Conservation (phyloP, 169 alveolate genomes). For the Nephromyces sp. region DNA sequence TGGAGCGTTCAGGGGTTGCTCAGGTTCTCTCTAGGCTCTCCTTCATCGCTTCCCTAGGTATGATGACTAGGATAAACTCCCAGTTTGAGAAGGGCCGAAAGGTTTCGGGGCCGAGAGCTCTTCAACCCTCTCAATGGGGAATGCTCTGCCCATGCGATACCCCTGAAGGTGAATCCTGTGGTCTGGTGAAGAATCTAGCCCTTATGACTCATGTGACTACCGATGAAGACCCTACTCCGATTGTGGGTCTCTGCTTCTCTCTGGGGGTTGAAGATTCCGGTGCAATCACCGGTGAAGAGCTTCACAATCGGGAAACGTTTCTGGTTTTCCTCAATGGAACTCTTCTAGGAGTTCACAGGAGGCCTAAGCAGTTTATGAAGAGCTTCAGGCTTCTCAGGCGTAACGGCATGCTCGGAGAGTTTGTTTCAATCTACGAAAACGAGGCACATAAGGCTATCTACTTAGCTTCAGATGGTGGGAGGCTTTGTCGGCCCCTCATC, state of each 20-base stretch:
- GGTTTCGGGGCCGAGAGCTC: slow-evolving; percentile 93
- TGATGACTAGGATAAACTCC: slow-evolving; percentile 85
- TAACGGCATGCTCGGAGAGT: slow-evolving; percentile 88
- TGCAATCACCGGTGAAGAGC: slow-evolving; percentile 53
- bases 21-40: slow-evolving; percentile 91
- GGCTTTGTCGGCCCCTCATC: slow-evolving; percentile 94
- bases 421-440: slow-evolving; percentile 87
- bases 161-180: slow-evolving; percentile 99
- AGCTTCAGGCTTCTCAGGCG: slow-evolving; percentile 85
- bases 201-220: slow-evolving; percentile 95
- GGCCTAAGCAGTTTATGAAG: slow-evolving; percentile 72
- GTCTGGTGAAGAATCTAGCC: slow-evolving; percentile 93
- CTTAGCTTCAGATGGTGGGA: slow-evolving; percentile 98
- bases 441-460: slow-evolving; percentile 79
- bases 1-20: slow-evolving; percentile 96
- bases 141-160: slow-evolving; percentile 99
- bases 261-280: slow-evolving; percentile 79
- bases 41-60: slow-evolving; percentile 89
- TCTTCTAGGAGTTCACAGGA: slow-evolving; percentile 82
- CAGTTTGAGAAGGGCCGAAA: slow-evolving; percentile 78
- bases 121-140: slow-evolving; percentile 99
- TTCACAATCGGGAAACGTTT: slow-evolving; percentile 54
- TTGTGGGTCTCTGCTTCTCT: slow-evolving; percentile 45
- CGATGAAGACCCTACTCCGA: slow-evolving; percentile 77
- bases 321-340: slow-evolving; percentile 88